Evolutionary conservation across 108 stramenopile genomes (phyloP).

Genomic region (Conticribra weissflogii): DNA sequence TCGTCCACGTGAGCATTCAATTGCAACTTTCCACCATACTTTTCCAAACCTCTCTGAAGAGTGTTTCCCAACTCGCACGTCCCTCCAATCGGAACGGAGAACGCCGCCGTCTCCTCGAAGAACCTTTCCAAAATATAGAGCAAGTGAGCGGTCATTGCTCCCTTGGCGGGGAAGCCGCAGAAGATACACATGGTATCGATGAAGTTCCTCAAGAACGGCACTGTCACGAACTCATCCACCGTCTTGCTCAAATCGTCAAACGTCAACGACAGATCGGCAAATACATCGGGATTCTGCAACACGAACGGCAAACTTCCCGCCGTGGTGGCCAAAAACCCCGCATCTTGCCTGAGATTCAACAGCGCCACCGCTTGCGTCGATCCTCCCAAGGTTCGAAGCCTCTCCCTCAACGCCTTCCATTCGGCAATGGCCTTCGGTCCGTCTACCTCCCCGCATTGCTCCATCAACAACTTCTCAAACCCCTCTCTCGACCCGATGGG

Average conservation of each 20-base stretch:
- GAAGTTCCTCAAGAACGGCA: conserved; percentile 90
- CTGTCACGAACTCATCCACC: conserved; percentile 89
- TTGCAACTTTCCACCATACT: conserved; percentile 87
- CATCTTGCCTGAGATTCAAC: conserved; percentile 85
- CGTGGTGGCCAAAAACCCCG: conserved; percentile 89
- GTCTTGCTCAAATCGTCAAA: conserved; percentile 90
- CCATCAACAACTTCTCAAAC: conserved; percentile 81
- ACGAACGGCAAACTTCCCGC: conserved; percentile 88
- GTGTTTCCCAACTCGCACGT: conserved; percentile 85
- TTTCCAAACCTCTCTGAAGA: conserved; percentile 77
- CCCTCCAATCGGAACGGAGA: conserved; percentile 89
- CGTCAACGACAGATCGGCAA: conserved; percentile 83
- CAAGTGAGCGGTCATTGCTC: conserved; percentile 87
- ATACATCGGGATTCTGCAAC: conserved; percentile 86
- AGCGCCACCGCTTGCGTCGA: conserved; percentile 86
- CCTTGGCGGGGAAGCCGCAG: conserved; percentile 94
- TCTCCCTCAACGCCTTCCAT: conserved; percentile 79
- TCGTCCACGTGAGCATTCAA: conserved; percentile 91
- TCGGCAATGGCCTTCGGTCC: conserved; percentile 84
- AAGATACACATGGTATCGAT: conserved; percentile 95
- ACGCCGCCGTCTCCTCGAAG: conserved; percentile 87
- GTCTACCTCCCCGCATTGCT: conserved; percentile 79
- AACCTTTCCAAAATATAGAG: conserved; percentile 91
- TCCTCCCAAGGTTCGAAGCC: conserved; percentile 86
- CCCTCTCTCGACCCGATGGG: conserved; percentile 73